Evolutionary conservation across 2,329 filamentous ascomycete species (phyloP).

Genomic region (Verticillium zaregamsianum): DNA sequence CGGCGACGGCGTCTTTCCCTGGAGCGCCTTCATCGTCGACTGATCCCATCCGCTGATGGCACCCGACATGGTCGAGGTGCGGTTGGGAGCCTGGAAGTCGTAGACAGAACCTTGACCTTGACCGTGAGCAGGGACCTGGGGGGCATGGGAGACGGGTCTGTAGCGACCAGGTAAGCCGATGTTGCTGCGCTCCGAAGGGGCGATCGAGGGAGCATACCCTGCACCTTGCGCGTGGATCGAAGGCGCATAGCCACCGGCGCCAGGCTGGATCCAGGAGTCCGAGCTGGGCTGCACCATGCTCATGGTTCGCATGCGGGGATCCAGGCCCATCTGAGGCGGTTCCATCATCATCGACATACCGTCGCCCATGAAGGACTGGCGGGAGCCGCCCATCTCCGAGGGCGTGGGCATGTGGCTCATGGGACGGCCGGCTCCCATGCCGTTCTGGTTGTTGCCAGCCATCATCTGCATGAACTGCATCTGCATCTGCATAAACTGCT

Average conservation of each 20-base stretch:
- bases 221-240: conserved; percentile 45
- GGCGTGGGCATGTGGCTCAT: conserved; percentile 35
- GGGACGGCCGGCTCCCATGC: conserved; percentile 19
- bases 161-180: conserved; percentile 87
- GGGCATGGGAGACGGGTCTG: conserved; percentile 74
- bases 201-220: conserved; percentile 84
- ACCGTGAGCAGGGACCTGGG: conserved; percentile 12
- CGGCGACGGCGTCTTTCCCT: conserved; percentile 29
- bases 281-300: conserved; percentile 75
- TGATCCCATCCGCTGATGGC: conserved; percentile 25
- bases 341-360: conserved; percentile 32
- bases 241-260: conserved; percentile 39
- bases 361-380: conserved; percentile 44
- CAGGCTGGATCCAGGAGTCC: conserved; percentile 51
- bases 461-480: conserved; percentile 94
- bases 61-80: conserved; percentile 35
- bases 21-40: conserved; percentile 31
- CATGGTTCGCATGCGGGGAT: conserved; percentile 62
- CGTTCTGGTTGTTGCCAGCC: conserved; percentile 35
- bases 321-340: conserved; percentile 30
- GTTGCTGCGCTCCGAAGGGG: conserved; percentile 93
- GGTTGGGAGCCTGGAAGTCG: conserved; percentile 14
- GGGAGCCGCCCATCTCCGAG: conserved; percentile 35
- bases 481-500: conserved; percentile 87
- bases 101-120: not conserved